Percentiles rank a stretch among this genome's conserved stretches.
Evolutionary conservation across 805 yeast genomes (phyloP).

Genomic region (Hanseniaspora lindneri): DNA sequence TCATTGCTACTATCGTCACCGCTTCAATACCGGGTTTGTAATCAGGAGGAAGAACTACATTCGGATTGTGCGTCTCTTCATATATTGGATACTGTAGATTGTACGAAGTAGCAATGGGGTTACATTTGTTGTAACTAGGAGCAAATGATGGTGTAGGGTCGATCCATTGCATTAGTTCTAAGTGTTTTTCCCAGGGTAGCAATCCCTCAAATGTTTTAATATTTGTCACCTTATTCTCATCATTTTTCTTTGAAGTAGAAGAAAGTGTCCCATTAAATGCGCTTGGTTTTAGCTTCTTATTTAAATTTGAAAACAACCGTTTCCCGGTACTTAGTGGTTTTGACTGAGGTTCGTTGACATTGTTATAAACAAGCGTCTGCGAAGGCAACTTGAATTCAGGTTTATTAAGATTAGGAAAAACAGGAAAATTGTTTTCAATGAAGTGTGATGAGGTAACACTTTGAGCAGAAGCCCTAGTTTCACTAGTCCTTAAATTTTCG

Average conservation of each 20-base stretch:
- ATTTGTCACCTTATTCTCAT: background rate
- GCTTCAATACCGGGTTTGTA: constrained; percentile 57
- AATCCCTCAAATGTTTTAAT: background rate
- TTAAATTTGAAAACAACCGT: background rate
- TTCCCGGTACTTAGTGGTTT: background rate
- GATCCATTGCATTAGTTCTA: constrained; percentile 26
- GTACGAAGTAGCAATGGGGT: constrained; percentile 20
- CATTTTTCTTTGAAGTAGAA: background rate
- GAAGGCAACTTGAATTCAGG: background rate
- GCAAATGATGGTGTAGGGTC: constrained; percentile 32
- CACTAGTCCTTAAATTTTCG: too few species aligned
- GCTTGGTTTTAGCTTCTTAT: constrained; percentile 6
- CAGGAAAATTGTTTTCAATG: constrained; percentile 14
- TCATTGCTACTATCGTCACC: constrained; percentile 47
- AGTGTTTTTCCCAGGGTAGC: constrained; percentile 9
- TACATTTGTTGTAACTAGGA: constrained; percentile 25
- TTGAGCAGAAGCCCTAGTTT: constrained; percentile 7
- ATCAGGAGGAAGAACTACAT: constrained; percentile 37
- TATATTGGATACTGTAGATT: constrained; percentile 29
- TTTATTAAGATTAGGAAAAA: background rate
- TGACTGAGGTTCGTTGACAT: background rate
- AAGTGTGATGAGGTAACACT: constrained; percentile 13
- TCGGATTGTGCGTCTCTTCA: constrained; percentile 24
- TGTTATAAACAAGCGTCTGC: background rate
- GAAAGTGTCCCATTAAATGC: background rate